Conservation (phyloP, 2,329 filamentous ascomycete genomes). For the Hirsutella thompsonii region DNA sequence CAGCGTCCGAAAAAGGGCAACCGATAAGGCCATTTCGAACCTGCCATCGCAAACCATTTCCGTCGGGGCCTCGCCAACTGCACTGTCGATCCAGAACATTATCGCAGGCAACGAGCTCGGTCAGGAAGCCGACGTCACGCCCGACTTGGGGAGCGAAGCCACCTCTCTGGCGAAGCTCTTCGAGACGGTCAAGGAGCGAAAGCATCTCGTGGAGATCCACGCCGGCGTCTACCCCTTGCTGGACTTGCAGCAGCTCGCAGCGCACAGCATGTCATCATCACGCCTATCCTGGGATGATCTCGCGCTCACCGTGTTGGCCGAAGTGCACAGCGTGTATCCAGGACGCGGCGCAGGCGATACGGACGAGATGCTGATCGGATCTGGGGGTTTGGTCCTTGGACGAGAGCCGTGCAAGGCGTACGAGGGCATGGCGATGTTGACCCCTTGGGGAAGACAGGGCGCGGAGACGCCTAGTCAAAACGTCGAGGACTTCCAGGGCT, state of each 20-base stretch:
- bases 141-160: conserved; percentile 9
- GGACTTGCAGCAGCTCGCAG: conserved; percentile 69
- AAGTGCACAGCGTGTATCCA: conserved; percentile 58
- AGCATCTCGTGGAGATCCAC: conserved; percentile 52
- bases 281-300: conserved; percentile 41
- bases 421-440: conserved; percentile 56
- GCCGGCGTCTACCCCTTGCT: conserved; percentile 65
- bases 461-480: conserved; percentile 13
- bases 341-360: conserved; percentile 32
- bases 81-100: conserved; percentile 20
- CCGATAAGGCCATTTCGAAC: neutral
- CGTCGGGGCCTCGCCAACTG: conserved; percentile 66
- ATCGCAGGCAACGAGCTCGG: conserved; percentile 4
- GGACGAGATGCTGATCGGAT: conserved; percentile 55
- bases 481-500: conserved; percentile 32
- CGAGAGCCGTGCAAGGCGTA: conserved; percentile 65
- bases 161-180: conserved; percentile 9
- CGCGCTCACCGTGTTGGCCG: conserved; percentile 55
- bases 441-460: conserved; percentile 35
- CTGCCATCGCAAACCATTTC: conserved; percentile 32
- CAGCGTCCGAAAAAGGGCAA: conserved; percentile 7
- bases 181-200: conserved; percentile 16
- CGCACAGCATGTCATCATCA: conserved; percentile 38
- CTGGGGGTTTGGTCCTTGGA: conserved; percentile 57
- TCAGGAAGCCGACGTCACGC: conserved; percentile 2